These are phyloP conservation scores for Colletotrichum theobromicola DNA, from an alignment of 2,329 filamentous ascomycete genomes.

Conservation along the genomic window DNA sequence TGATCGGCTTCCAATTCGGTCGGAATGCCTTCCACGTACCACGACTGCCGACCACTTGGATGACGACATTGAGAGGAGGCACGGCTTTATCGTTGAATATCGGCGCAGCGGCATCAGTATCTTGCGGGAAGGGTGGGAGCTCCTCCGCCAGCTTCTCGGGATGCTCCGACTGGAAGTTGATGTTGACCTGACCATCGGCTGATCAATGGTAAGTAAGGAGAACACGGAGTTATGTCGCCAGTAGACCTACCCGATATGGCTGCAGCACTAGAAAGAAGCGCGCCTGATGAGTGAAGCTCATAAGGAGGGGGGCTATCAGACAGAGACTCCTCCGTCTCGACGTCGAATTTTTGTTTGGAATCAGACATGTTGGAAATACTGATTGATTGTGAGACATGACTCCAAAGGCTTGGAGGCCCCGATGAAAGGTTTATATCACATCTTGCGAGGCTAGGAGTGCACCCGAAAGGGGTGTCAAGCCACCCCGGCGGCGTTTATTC, in stretches of 20 bases:
- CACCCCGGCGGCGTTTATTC: not conserved
- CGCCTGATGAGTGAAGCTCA: slow-evolving; percentile 11
- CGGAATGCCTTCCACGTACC: not conserved
- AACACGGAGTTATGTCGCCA: no score
- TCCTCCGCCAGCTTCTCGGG: not conserved
- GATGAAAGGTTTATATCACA: not conserved
- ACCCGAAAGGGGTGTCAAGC: not conserved
- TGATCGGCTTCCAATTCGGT: not conserved
- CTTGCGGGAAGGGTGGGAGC: not conserved
- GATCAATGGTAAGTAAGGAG: not conserved
- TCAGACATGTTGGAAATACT: not conserved
- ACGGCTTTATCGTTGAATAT: not conserved
- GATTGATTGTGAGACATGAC: not conserved
- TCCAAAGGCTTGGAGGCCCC: rapidly evolving
- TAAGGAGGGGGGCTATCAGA: not conserved
- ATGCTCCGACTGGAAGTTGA: not conserved
- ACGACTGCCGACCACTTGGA: slow-evolving; percentile 24
- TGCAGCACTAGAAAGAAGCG: not conserved
- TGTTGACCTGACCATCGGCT: not conserved
- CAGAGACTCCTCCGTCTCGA: not conserved
- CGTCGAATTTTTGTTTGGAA: not conserved
- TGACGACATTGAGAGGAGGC: slow-evolving; percentile 16
- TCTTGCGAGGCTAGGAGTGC: not conserved
- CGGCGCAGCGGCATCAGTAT: not conserved
- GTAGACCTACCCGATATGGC: not conserved